These are phyloP conservation scores for Nannochloris sp. DNA, from an alignment of 139 green algal species.

Conservation along the genomic window DNA sequence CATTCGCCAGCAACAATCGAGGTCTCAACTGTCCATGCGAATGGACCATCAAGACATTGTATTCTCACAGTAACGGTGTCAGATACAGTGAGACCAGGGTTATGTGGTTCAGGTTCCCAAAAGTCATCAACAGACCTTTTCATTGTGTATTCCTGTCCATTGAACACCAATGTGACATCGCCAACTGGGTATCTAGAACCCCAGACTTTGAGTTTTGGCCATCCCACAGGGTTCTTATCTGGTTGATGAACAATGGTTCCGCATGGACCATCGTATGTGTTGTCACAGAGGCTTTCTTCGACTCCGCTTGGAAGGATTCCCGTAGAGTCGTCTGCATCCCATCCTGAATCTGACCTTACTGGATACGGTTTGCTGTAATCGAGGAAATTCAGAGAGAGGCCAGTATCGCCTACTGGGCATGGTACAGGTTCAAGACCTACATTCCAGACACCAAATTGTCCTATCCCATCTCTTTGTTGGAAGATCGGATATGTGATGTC, in stretches of 20 bases:
- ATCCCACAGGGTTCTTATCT: not conserved
- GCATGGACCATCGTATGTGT: not conserved
- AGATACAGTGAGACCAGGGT: not conserved
- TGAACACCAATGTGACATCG: not conserved
- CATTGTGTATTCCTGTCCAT: not conserved
- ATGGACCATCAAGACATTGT: conserved; percentile 1
- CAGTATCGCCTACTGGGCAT: not conserved
- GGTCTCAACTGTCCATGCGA: not conserved
- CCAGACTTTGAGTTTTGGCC: not conserved
- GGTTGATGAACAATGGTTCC: not conserved
- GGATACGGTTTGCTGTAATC: not conserved
- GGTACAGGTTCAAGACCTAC: not conserved
- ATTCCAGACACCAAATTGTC: not conserved
- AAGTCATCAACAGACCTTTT: not conserved
- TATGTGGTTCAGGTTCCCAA: not conserved
- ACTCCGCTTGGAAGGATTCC: not conserved
- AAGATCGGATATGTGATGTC: not conserved
- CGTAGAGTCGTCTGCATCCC: not conserved
- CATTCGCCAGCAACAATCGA: not conserved
- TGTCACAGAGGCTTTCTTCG: not conserved
- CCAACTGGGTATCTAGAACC: not conserved
- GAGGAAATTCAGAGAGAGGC: not conserved
- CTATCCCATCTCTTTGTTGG: not conserved
- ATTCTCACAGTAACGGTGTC: not conserved
- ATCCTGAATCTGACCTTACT: not conserved